These are phyloP conservation scores for Pyrrhoderma lamaoense DNA, from an alignment of 1,284 basidiomycete species.

Conservation along the genomic window DNA sequence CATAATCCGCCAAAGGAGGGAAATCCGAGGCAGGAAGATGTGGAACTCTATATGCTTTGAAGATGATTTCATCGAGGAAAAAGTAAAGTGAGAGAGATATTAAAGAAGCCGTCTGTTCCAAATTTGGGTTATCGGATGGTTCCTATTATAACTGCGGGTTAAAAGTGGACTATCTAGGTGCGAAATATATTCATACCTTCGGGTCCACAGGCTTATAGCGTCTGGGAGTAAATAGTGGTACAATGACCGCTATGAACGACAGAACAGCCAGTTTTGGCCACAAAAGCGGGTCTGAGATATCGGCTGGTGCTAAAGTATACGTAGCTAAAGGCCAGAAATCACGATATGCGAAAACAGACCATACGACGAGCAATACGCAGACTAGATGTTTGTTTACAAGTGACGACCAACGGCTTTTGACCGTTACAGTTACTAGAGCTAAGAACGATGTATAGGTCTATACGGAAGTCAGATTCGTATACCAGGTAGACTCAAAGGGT, in stretches of 20 bases:
- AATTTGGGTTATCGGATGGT: constrained; percentile 40
- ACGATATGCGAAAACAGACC: constrained; percentile 48
- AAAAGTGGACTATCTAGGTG: constrained; percentile 22
- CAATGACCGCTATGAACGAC: constrained; percentile 26
- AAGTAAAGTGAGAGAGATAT: constrained; percentile 48
- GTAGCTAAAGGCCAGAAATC: constrained; percentile 59
- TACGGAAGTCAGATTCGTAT: no score
- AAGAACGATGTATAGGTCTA: constrained; percentile 27
- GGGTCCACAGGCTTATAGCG: constrained; percentile 38
- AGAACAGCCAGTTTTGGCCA: constrained; percentile 34
- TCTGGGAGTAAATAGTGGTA: constrained; percentile 36
- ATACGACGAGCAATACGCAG: constrained; percentile 31
- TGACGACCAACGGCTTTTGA: constrained; percentile 26
- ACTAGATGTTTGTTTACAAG: constrained; percentile 29
- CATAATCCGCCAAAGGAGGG: constrained; percentile 55
- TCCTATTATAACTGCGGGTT: constrained; percentile 32
- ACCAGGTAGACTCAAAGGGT: no score
- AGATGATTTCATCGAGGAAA: constrained; percentile 51
- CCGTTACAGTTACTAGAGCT: constrained; percentile 27
- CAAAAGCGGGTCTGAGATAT: constrained; percentile 28
- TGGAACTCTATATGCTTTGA: constrained; percentile 34
- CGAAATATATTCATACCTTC: constrained; percentile 29
- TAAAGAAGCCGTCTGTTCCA: constrained; percentile 60
- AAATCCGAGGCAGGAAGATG: constrained; percentile 39
- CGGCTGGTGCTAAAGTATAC: constrained; percentile 30